phyloP scores from a whole-genome alignment of 495 filamentous ascomycete species.

The Aspergillus campestris region DNA sequence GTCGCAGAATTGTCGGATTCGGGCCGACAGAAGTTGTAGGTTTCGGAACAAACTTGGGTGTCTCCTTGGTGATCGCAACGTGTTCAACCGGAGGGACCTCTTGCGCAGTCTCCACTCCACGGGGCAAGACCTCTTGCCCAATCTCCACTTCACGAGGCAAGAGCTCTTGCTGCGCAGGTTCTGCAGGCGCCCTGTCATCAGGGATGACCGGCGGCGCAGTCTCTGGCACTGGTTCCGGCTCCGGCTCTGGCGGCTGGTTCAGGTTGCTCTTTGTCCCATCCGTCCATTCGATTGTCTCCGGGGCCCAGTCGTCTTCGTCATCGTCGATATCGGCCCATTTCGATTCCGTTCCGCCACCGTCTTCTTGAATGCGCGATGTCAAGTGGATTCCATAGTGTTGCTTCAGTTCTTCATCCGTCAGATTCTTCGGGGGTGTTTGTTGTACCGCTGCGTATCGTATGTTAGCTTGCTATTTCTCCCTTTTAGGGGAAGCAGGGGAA shows the following conservation, averaged over 20 bases:
- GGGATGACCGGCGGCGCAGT: conserved; percentile 18
- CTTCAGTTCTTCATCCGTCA: conserved; percentile 95
- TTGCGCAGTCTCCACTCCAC: conserved; percentile 1
- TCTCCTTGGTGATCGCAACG: conserved; percentile 17
- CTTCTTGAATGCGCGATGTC: conserved; percentile 79
- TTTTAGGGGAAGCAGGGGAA: neutral
- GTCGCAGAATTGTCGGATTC: conserved; percentile 44
- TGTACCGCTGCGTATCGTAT: conserved; percentile 51
- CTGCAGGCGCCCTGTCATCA: conserved; percentile 11
- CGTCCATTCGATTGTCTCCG: conserved; percentile 92
- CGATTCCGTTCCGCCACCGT: conserved; percentile 71
- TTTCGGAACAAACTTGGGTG: conserved; percentile 32
- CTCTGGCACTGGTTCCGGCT: conserved; percentile 7
- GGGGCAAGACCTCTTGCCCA: too few species aligned
- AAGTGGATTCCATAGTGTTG: conserved; percentile 95
- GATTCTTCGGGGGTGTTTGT: conserved; percentile 76
- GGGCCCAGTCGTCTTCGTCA: conserved; percentile 96
- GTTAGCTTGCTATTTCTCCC: conserved; percentile 15
- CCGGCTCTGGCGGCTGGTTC: conserved; percentile 49
- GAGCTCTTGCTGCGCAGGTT: conserved; percentile 6
- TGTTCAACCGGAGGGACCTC: conserved; percentile 14
- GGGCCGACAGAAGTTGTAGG: conserved; percentile 41
- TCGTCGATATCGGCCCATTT: conserved; percentile 99
- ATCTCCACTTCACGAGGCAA: too few species aligned
- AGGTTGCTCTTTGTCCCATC: conserved; percentile 91